These are phyloP conservation scores for Colletotrichum sp. DNA, from an alignment of 2,329 filamentous ascomycete genomes.

Conservation along the genomic window DNA sequence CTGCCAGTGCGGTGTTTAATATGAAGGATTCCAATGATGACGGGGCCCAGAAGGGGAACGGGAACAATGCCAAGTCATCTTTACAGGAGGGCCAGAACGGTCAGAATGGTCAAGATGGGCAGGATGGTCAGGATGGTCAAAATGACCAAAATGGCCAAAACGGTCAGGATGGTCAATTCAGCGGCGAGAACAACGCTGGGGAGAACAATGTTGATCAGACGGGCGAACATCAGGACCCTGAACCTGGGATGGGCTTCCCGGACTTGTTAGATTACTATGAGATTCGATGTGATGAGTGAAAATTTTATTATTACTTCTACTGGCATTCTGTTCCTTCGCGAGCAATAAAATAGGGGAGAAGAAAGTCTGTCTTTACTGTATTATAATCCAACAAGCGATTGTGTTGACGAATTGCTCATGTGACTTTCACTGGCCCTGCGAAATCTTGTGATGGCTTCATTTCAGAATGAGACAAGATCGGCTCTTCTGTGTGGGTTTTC, in stretches of 20 bases:
- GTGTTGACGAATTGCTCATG: not conserved
- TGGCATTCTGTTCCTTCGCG: not conserved
- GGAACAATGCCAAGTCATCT: not conserved
- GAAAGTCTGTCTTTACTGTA: not conserved
- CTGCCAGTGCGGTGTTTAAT: not conserved
- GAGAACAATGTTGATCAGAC: not conserved
- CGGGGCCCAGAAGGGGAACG: not conserved
- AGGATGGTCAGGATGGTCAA: too few relatives aligned
- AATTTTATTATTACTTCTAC: not conserved
- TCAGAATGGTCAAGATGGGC: not conserved
- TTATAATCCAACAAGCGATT: not conserved
- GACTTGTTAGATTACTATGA: conserved; percentile 2
- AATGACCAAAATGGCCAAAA: not conserved
- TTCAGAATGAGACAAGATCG: not conserved
- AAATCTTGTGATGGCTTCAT: not conserved
- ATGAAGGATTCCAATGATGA: not conserved
- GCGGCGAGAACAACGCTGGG: not conserved
- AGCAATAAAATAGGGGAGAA: not conserved
- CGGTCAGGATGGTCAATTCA: not conserved
- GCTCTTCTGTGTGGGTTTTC: not conserved
- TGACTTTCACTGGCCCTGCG: not conserved
- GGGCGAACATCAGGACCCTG: not conserved
- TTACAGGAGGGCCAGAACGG: not conserved
- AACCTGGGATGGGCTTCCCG: not conserved
- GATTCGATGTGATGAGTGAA: conserved; percentile 6